Conservation (phyloP, 2,329 filamentous ascomycete species). For the Colletotrichum sidae region DNA sequence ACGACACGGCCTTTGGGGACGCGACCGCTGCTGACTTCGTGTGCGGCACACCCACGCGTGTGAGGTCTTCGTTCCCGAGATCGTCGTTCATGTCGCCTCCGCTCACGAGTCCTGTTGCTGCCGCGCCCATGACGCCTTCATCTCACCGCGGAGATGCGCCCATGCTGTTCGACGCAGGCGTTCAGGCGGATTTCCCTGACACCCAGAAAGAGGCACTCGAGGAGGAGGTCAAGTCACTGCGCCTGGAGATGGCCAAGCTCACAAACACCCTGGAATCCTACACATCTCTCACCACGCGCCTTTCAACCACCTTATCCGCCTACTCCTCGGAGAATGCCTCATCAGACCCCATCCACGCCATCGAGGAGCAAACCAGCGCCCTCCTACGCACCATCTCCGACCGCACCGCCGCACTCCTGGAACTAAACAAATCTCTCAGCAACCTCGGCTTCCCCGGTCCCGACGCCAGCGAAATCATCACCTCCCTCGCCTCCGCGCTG, state of each 20-base stretch:
- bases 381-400: conserved; percentile 61
- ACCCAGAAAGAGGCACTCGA: conserved; percentile 55
- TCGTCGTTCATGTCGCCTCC: conserved; percentile 67
- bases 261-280: conserved; percentile 61
- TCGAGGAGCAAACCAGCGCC: conserved; percentile 57
- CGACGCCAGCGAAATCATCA: conserved; percentile 61
- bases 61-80: conserved; percentile 61
- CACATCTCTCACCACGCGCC: conserved; percentile 51
- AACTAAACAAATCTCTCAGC: conserved; percentile 58
- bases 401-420: conserved; percentile 58
- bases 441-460: conserved; percentile 63
- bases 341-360: conserved; percentile 26
- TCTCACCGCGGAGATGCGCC: conserved; percentile 40
- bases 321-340: conserved; percentile 40
- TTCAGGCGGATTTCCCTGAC: conserved; percentile 57
- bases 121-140: conserved; percentile 50
- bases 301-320: conserved; percentile 51
- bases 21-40: conserved; percentile 61
- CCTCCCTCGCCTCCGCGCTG: conserved; percentile 61
- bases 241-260: conserved; percentile 61
- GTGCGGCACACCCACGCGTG: conserved; percentile 62
- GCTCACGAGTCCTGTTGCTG: conserved; percentile 60
- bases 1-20: conserved; percentile 60
- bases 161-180: conserved; percentile 48
- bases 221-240: conserved; percentile 60